Base-by-base conservation (phyloP, 169 alveolate genomes). In the Eimeria maxima region DNA sequence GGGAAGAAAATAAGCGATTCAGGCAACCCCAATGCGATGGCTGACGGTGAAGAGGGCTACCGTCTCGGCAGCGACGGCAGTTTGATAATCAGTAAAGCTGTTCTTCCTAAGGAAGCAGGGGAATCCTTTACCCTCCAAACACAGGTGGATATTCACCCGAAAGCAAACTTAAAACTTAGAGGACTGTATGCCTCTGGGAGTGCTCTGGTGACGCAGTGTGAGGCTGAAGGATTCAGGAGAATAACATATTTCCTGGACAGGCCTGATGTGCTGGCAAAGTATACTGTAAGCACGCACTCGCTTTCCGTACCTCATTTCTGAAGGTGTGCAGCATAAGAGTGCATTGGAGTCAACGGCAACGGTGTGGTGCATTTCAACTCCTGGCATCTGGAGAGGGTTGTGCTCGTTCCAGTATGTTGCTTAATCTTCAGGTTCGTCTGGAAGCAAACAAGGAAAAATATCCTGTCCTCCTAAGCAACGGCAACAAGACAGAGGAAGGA, bases 161-260 rank as follows among this genome's bases (percentile, higher is more conserved):
- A 94, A 74, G 74, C 93, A 81, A 97, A 97, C 53, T 86, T 95
- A 22, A 96, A 96, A 95, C 95, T 71, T 24, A 67, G 53, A 38
- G 95, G 97, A 55, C 97, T 98, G 74, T 98, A 98, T 95, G 98
- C 97, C 95, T 97, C 98, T 38, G 98, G 98, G 69, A 97, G 96
- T 81, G 91, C 98, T 45, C 98, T 98, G 86, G 98, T 98, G 87
- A 98, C 99, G 3, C 99, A 98, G 96, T 98, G 99, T 95, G 99
- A 98, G 94, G 98, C 99, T 0, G 98, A 98, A 83, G 99, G 99
- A 16, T 98, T 98, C 96, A 95, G 99, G 65, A 95, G 99, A 33
- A 98, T 98, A 78, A 98, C 99, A 24, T 98, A 96, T 95, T 98
- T 97, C 97, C 96, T 98, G 65, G 99, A 98, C 95, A 95, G 99